phyloP scores from a whole-genome alignment of 2,329 filamentous ascomycete species.

The Claviceps fusiformis region DNA sequence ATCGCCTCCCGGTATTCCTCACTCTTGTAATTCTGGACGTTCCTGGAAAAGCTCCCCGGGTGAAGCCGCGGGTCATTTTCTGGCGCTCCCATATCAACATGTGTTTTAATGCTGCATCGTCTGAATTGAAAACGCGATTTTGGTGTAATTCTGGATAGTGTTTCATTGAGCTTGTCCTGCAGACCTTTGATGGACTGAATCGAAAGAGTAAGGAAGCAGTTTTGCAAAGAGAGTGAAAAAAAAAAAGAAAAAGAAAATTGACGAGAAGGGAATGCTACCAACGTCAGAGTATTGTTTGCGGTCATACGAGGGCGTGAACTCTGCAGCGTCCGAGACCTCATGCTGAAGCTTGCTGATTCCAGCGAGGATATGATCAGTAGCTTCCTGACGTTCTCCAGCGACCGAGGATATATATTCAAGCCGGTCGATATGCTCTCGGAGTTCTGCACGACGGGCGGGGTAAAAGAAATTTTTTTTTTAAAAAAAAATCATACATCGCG shows the following conservation, averaged over 20 bases:
- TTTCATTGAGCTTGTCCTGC: constrained; percentile 62
- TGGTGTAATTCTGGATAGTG: constrained; percentile 53
- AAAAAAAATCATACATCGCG: neutral
- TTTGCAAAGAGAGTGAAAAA: too few relatives aligned
- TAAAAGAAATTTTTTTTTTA: too few relatives aligned
- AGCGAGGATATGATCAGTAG: constrained; percentile 66
- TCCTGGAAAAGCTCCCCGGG: constrained; percentile 21
- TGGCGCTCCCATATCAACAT: constrained; percentile 29
- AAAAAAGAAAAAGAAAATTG: too few relatives aligned
- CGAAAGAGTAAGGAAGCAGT: neutral
- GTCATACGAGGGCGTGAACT: constrained; percentile 77
- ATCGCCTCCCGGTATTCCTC: constrained; percentile 8
- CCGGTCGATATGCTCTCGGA: constrained; percentile 62
- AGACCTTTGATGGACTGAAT: constrained; percentile 63
- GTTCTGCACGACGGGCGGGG: constrained; percentile 37
- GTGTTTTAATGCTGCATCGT: constrained; percentile 13
- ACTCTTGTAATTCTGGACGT: constrained; percentile 10
- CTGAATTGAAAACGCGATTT: constrained; percentile 77
- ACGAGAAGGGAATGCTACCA: constrained; percentile 10
- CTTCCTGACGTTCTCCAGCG: constrained; percentile 63
- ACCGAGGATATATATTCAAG: constrained; percentile 49
- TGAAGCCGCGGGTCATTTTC: constrained; percentile 30
- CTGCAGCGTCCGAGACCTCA: constrained; percentile 71
- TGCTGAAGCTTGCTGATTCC: constrained; percentile 69
- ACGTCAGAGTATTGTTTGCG: constrained; percentile 76